Conservation (phyloP, 768 basidiomycete species). For the Auriculariales sp. region DNA sequence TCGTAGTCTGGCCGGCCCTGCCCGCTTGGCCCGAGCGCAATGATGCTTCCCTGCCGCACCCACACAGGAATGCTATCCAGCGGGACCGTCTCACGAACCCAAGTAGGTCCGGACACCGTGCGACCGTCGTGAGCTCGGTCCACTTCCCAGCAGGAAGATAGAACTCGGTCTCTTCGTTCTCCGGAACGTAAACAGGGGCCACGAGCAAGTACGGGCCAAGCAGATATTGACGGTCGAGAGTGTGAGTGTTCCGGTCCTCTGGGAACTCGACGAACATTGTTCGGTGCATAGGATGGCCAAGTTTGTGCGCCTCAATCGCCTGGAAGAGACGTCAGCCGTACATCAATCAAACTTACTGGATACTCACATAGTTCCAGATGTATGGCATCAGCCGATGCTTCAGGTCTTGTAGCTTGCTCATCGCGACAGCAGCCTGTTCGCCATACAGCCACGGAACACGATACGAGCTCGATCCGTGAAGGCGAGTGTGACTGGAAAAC, state of each 20-base stretch:
- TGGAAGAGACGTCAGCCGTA: too few relatives aligned
- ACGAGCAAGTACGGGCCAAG: constrained; percentile 44
- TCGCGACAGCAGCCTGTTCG: constrained; percentile 30
- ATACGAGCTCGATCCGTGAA: constrained; percentile 62
- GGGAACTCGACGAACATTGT: constrained; percentile 57
- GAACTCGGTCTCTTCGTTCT: constrained; percentile 33
- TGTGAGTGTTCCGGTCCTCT: constrained; percentile 42
- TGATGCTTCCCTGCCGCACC: constrained; percentile 42
- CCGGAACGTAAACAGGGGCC: constrained; percentile 44
- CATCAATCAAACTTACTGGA: too few relatives aligned
- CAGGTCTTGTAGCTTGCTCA: constrained; percentile 34
- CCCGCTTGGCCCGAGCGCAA: constrained; percentile 41
- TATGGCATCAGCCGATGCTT: constrained; percentile 69
- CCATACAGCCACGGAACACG: constrained; percentile 62
- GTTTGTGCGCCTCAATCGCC: constrained; percentile 37
- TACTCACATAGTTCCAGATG: constrained; percentile 22
- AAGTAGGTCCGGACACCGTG: constrained; percentile 40
- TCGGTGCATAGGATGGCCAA: constrained; percentile 42
- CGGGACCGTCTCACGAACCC: constrained; percentile 50
- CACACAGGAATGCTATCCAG: constrained; percentile 53
- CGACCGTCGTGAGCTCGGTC: constrained; percentile 45
- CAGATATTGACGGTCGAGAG: constrained; percentile 44
- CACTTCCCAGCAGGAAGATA: constrained; percentile 46
- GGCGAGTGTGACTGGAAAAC: constrained; percentile 60
- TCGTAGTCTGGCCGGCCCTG: constrained; percentile 48